Evolutionary conservation across 1,284 basidiomycete species (phyloP).

Genomic region (Apiotrichum montevideense): DNA sequence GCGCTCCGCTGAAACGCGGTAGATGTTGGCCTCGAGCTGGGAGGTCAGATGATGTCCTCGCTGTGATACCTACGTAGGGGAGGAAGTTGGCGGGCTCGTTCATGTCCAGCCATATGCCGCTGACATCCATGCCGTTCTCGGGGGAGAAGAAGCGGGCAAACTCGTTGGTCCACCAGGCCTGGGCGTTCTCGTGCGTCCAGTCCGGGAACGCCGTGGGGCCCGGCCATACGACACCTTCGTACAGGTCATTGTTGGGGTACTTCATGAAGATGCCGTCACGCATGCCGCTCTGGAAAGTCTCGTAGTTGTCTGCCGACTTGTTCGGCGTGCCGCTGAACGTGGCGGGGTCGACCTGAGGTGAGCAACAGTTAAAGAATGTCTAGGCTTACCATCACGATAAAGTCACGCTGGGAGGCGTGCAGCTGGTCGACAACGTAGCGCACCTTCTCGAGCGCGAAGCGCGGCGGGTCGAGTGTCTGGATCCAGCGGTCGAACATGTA

Average conservation of each 20-base stretch:
- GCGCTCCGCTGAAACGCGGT: slow-evolving; percentile 19
- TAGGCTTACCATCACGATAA: slow-evolving; percentile 56
- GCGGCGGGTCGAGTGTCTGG: slow-evolving; percentile 62
- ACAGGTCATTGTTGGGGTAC: slow-evolving; percentile 55
- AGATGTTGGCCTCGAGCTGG: slow-evolving; percentile 25
- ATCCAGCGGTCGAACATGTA: slow-evolving; percentile 63
- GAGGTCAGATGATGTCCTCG: background rate
- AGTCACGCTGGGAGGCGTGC: slow-evolving; percentile 57
- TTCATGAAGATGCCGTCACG: slow-evolving; percentile 58
- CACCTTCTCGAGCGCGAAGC: slow-evolving; percentile 60
- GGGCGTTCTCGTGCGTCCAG: slow-evolving; percentile 59
- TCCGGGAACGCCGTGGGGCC: slow-evolving; percentile 61
- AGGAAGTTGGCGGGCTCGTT: slow-evolving; percentile 51
- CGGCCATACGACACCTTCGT: slow-evolving; percentile 64
- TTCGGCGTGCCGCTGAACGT: slow-evolving; percentile 43
- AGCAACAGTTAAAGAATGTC: no score
- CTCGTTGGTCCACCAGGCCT: slow-evolving; percentile 59
- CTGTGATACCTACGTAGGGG: slow-evolving; percentile 15
- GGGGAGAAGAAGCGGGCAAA: slow-evolving; percentile 56
- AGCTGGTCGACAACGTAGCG: slow-evolving; percentile 60
- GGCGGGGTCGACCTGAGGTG: slow-evolving; percentile 55
- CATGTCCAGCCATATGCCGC: slow-evolving; percentile 62
- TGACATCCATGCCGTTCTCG: slow-evolving; percentile 17
- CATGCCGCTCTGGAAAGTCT: slow-evolving; percentile 55
- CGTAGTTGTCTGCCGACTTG: slow-evolving; percentile 48